Evolutionary conservation across 179 eudicot species (phyloP).

Genomic region (Gypsophila paniculata): DNA sequence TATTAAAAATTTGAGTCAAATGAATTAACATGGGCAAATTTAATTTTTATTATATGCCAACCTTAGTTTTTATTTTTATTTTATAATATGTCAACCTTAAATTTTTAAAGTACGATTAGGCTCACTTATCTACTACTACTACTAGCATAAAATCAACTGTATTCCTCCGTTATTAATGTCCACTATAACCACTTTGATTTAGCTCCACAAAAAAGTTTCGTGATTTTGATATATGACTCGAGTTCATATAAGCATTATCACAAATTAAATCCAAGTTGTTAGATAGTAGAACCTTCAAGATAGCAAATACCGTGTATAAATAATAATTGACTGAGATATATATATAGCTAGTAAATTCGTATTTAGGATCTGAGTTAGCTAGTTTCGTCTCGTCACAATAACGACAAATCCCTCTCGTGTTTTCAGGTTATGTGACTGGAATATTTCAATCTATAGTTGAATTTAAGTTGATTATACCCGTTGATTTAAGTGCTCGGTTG

Average conservation of each 20-base stretch:
- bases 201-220: not conserved
- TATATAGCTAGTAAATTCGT: no score
- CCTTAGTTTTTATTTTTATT: not conserved
- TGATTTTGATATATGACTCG: not conserved
- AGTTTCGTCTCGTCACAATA: no score
- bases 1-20: not conserved
- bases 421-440: no score
- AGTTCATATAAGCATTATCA: not conserved
- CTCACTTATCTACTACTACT: not conserved
- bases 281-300: not conserved
- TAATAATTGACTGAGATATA: no score
- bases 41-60: slow-evolving; percentile 9
- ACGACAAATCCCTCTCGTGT: no score
- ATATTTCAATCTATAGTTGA: no score
- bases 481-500: not conserved
- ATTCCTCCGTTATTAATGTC: slow-evolving; percentile 4
- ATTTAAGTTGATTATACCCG: no score
- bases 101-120: not conserved
- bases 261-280: not conserved
- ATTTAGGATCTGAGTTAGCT: no score
- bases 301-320: no score
- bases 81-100: slow-evolving; percentile 10
- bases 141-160: slow-evolving; percentile 16
- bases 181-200: not conserved
- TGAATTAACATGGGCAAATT: slow-evolving; percentile 10